phyloP scores from a whole-genome alignment of 2,329 filamentous ascomycete genomes.

The Scopulariopsis brevicaulis region DNA sequence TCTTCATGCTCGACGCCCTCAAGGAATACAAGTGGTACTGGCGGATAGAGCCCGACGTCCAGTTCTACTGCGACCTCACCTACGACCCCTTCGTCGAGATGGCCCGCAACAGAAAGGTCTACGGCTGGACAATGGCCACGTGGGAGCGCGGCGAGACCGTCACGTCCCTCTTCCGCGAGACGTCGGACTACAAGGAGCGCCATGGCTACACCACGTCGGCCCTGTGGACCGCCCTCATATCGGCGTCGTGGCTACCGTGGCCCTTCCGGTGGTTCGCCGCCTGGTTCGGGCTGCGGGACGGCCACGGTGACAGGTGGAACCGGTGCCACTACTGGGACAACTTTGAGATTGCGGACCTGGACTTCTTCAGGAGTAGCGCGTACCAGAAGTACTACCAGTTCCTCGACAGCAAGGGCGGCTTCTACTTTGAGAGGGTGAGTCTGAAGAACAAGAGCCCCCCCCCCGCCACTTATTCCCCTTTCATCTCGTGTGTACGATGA shows the following conservation, averaged over 20 bases:
- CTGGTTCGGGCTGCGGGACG: constrained; percentile 24
- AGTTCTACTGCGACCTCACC: constrained; percentile 32
- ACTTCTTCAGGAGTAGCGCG: constrained; percentile 26
- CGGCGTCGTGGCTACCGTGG: constrained; percentile 27
- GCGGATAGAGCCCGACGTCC: constrained; percentile 31
- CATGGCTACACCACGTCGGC: constrained; percentile 19
- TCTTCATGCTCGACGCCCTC: constrained; percentile 28
- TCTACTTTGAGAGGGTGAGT: constrained; percentile 24
- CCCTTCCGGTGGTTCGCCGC: constrained; percentile 19
- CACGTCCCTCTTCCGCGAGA: constrained; percentile 27
- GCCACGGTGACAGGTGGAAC: constrained; percentile 27
- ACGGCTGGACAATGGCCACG: constrained; percentile 30
- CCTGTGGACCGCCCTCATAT: constrained; percentile 27
- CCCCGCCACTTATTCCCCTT: neutral
- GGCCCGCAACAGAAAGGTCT: constrained; percentile 28
- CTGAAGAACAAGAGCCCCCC: no score
- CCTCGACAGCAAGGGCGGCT: constrained; percentile 27
- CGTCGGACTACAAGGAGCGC: constrained; percentile 26
- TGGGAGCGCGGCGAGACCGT: constrained; percentile 29
- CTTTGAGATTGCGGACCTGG: constrained; percentile 33
- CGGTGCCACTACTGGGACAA: constrained; percentile 36
- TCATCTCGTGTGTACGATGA: neutral
- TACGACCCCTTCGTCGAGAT: constrained; percentile 35
- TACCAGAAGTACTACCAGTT: constrained; percentile 29
- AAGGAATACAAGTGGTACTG: constrained; percentile 34